Percentiles rank a stretch among this genome's conserved stretches.
These are phyloP conservation scores for Fusarium euwallaceae DNA, from an alignment of 2,329 filamentous ascomycete species.

Conservation along the genomic window DNA sequence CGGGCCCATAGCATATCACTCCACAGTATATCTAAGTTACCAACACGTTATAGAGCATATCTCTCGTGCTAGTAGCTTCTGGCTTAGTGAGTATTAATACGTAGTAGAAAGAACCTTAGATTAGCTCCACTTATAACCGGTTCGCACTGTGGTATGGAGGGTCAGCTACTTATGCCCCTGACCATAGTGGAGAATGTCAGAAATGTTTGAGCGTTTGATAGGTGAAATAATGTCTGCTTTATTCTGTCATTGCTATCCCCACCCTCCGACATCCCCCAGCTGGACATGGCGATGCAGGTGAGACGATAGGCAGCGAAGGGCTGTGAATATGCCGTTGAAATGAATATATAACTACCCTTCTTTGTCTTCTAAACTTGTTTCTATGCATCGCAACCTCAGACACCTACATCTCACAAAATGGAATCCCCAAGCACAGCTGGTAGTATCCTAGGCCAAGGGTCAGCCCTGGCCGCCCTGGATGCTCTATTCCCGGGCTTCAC, in stretches of 20 bases:
- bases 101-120: too few relatives aligned
- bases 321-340: neutral
- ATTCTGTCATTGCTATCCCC: neutral
- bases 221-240: neutral
- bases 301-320: neutral
- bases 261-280: neutral
- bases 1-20: too few relatives aligned
- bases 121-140: too few relatives aligned
- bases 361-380: neutral
- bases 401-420: neutral
- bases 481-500: neutral
- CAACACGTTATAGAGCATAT: too few relatives aligned
- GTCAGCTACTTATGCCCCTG: too few relatives aligned
- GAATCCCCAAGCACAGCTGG: neutral
- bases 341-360: neutral
- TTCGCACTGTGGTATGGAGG: too few relatives aligned
- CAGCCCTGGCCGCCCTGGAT: neutral
- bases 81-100: too few relatives aligned
- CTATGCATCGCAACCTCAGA: neutral
- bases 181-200: too few relatives aligned
- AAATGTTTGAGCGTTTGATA: neutral
- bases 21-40: too few relatives aligned
- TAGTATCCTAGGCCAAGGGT: neutral
- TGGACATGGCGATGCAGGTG: neutral
- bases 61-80: too few relatives aligned